Percentiles rank a stretch among this genome's conserved stretches.
Evolutionary conservation across 768 basidiomycete species (phyloP).

Genomic region (Russula foetens): DNA sequence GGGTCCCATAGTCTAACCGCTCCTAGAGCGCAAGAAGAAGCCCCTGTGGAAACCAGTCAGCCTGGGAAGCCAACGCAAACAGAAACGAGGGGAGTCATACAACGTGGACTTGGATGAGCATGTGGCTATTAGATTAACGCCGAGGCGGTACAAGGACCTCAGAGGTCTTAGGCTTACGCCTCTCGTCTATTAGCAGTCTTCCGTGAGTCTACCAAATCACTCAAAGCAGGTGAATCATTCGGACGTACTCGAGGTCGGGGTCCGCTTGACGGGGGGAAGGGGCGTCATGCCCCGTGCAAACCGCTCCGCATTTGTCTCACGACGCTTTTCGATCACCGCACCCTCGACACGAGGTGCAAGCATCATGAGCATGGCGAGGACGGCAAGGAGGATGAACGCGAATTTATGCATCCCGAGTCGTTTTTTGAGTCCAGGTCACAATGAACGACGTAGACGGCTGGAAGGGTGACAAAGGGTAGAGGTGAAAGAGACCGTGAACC

Average conservation of each 20-base stretch:
- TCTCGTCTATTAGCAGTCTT: background rate
- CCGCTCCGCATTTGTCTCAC: background rate
- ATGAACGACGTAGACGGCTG: background rate
- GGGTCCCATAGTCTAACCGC: no score
- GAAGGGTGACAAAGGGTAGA: background rate
- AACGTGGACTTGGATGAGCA: no score
- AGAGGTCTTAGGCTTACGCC: background rate
- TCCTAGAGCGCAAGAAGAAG: no score
- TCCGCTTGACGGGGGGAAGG: background rate
- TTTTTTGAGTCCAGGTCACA: background rate
- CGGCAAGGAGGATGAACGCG: background rate
- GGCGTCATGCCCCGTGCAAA: background rate
- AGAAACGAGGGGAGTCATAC: background rate
- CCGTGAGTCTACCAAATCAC: background rate
- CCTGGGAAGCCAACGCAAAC: background rate
- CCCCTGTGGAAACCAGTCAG: background rate
- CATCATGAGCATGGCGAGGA: background rate
- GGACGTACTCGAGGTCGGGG: background rate
- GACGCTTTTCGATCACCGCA: background rate
- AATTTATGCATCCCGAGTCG: slow-evolving; percentile 1
- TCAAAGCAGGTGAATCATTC: background rate
- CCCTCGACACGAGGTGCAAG: background rate
- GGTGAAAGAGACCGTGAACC: background rate
- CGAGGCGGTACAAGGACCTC: no score
- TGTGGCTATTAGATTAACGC: no score